phyloP scores from a whole-genome alignment of 345 rosid genomes.

The Tarenaya hassleriana region DNA sequence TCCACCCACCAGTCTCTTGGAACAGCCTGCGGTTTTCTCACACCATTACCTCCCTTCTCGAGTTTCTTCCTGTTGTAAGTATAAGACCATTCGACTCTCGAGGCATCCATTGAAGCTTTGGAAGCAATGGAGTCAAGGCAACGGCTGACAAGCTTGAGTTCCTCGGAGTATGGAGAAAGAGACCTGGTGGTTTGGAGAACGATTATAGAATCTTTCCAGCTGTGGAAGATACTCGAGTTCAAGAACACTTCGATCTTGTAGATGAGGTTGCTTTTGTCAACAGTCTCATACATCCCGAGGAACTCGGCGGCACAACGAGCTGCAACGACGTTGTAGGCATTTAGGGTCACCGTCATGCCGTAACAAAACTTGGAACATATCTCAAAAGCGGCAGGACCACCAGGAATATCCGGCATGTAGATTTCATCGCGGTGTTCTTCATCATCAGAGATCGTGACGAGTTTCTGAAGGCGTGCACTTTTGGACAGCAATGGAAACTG shows the following conservation, averaged over 20 bases:
- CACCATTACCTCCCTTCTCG: constrained; percentile 32
- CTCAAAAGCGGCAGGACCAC: constrained; percentile 48
- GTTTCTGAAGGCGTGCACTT: constrained; percentile 45
- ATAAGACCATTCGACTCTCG: constrained; percentile 45
- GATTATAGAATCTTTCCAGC: constrained; percentile 50
- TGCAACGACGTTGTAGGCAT: constrained; percentile 31
- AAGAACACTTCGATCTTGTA: constrained; percentile 54
- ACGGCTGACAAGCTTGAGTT: constrained; percentile 15
- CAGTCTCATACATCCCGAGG: constrained; percentile 47
- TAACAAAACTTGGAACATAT: constrained; percentile 29
- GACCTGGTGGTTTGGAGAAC: constrained; percentile 41
- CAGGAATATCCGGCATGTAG: constrained; percentile 36
- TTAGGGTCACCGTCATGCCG: constrained; percentile 30
- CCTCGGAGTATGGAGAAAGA: constrained; percentile 12
- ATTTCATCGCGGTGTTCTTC: constrained; percentile 36
- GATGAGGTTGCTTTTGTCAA: constrained; percentile 45
- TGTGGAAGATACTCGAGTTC: constrained; percentile 39
- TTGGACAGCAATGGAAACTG: constrained; percentile 70
- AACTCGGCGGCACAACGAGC: constrained; percentile 41
- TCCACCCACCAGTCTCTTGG: constrained; percentile 58
- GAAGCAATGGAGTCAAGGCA: constrained; percentile 40
- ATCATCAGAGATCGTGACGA: constrained; percentile 29
- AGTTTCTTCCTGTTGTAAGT: constrained; percentile 42
- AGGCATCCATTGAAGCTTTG: constrained; percentile 38
- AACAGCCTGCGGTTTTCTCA: constrained; percentile 29